phyloP scores from a whole-genome alignment of 2,329 filamentous ascomycete genomes.

The Teratosphaeria nubilosa region DNA sequence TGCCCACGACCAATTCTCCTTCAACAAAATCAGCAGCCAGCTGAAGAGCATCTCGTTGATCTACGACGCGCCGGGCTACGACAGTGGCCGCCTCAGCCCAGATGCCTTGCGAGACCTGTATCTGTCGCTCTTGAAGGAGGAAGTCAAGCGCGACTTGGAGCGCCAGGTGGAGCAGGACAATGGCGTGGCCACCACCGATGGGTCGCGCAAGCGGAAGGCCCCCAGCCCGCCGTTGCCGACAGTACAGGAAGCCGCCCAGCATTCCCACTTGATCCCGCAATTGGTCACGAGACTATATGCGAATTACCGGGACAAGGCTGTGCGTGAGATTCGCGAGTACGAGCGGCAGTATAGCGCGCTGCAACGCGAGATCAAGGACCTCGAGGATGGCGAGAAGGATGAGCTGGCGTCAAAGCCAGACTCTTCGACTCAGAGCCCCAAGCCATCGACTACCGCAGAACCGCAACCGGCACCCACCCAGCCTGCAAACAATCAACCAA shows the following conservation, averaged over 20 bases:
- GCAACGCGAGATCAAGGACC: constrained; percentile 54
- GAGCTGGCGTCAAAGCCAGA: constrained; percentile 24
- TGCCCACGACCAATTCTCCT: constrained; percentile 43
- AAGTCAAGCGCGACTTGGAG: constrained; percentile 41
- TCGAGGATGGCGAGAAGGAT: constrained; percentile 53
- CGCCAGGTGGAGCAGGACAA: constrained; percentile 18
- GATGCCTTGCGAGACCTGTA: constrained; percentile 74
- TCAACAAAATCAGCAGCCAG: constrained; percentile 61
- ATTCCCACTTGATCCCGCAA: constrained; percentile 57
- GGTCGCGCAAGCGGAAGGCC: constrained; percentile 65
- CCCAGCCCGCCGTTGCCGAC: constrained; percentile 54
- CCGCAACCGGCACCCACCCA: constrained; percentile 9
- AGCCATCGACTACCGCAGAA: constrained; percentile 15
- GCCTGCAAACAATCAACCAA: constrained; percentile 6
- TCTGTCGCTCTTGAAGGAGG: constrained; percentile 63
- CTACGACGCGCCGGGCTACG: constrained; percentile 58
- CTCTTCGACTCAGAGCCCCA: constrained; percentile 13
- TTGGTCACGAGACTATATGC: constrained; percentile 66
- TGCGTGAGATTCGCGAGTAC: constrained; percentile 62
- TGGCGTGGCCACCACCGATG: constrained; percentile 32
- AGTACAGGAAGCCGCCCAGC: constrained; percentile 55
- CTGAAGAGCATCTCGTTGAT: constrained; percentile 66
- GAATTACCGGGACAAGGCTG: constrained; percentile 59
- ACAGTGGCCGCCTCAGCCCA: constrained; percentile 62
- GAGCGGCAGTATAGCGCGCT: constrained; percentile 57